These are phyloP conservation scores for Klebsormidium nitens DNA, from an alignment of 139 green algal genomes.

Conservation along the genomic window DNA sequence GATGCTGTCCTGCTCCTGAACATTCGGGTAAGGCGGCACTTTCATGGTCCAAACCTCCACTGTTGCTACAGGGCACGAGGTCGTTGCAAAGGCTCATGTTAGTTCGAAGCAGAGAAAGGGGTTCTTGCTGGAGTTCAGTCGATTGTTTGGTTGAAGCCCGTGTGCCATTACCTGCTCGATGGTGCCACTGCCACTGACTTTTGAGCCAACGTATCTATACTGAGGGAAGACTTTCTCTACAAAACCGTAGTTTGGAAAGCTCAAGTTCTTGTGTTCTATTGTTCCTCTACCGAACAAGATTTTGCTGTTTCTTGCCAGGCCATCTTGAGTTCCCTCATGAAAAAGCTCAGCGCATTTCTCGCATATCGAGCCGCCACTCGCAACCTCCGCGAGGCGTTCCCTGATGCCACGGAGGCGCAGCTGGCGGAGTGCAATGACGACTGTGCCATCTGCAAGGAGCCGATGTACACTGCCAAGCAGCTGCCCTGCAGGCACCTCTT, in stretches of 20 bases:
- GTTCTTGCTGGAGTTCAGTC: too few relatives aligned
- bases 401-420: constrained; percentile 28
- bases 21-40: constrained; percentile 34
- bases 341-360: too few relatives aligned
- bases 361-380: constrained; percentile 20
- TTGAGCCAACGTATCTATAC: background rate
- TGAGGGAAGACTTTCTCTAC: too few relatives aligned
- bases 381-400: constrained; percentile 31
- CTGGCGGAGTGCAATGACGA: constrained; percentile 35
- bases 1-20: constrained; percentile 44
- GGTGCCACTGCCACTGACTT: background rate
- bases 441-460: constrained; percentile 46
- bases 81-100: too few relatives aligned
- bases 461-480: constrained; percentile 16
- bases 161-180: background rate
- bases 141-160: too few relatives aligned
- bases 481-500: constrained; percentile 39
- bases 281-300: too few relatives aligned
- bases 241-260: too few relatives aligned
- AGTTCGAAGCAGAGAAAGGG: too few relatives aligned
- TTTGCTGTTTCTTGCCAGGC: too few relatives aligned
- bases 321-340: too few relatives aligned
- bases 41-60: background rate
- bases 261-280: too few relatives aligned
- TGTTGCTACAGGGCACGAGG: background rate